phyloP scores from a whole-genome alignment of 176 grass and related monocot genomes.

The Oryza coarctata region DNA sequence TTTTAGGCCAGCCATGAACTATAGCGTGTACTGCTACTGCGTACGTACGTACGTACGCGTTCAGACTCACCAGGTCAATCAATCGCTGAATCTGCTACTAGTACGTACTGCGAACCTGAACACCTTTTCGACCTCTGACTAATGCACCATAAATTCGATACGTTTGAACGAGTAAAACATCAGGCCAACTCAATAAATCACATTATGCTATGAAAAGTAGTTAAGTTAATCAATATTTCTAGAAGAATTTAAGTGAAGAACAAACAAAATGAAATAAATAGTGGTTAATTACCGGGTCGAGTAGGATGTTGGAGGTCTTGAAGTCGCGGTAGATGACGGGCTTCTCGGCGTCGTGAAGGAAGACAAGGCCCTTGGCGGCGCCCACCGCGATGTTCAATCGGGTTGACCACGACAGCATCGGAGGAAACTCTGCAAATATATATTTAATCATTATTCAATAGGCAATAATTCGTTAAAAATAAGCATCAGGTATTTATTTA shows the following conservation, averaged over 20 bases:
- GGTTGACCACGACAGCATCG: constrained; percentile 56
- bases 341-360: constrained; percentile 72
- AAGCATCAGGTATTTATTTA: neutral
- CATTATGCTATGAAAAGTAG: neutral
- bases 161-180: neutral
- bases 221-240: no score
- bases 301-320: constrained; percentile 77
- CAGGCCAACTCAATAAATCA: neutral
- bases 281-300: constrained; percentile 50
- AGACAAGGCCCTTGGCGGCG: constrained; percentile 75
- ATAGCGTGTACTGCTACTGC: neutral
- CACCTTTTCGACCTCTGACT: neutral
- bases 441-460: neutral
- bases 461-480: neutral
- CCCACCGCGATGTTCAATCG: constrained; percentile 73
- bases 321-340: constrained; percentile 92
- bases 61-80: neutral
- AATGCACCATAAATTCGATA: neutral
- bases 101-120: neutral
- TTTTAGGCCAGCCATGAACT: neutral
- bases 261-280: neutral
- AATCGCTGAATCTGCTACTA: neutral
- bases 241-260: neutral
- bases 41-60: neutral
- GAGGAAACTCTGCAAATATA: constrained; percentile 45